Evolutionary conservation across 306 rosid species (phyloP).

Genomic region (Prosopis cineraria): DNA sequence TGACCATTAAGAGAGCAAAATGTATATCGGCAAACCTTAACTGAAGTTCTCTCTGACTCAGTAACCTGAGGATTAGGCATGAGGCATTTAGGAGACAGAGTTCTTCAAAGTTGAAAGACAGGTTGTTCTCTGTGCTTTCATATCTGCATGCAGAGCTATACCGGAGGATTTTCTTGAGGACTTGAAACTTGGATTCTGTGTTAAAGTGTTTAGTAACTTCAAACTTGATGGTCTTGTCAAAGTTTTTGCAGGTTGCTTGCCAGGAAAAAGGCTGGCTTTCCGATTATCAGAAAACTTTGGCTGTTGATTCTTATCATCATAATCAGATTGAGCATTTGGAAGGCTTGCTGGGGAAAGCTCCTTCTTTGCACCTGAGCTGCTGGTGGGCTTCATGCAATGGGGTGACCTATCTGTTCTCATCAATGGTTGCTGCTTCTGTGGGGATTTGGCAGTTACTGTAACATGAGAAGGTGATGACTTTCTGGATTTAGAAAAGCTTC

Average conservation of each 20-base stretch:
- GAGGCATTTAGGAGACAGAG: slow-evolving; percentile 56
- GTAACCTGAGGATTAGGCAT: slow-evolving; percentile 56
- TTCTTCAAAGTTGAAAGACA: slow-evolving; percentile 73
- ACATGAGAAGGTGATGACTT: slow-evolving; percentile 45
- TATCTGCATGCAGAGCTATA: slow-evolving; percentile 44
- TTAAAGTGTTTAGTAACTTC: slow-evolving; percentile 51
- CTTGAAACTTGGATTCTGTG: slow-evolving; percentile 55
- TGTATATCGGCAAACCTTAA: slow-evolving; percentile 77
- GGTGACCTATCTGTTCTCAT: slow-evolving; percentile 46
- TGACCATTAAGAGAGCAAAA: slow-evolving; percentile 89
- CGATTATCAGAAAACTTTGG: slow-evolving; percentile 35
- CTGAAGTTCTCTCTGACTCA: slow-evolving; percentile 70
- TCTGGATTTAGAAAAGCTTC: slow-evolving; percentile 46
- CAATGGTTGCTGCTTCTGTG: slow-evolving; percentile 44
- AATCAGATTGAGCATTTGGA: slow-evolving; percentile 36
- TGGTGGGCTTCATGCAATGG: slow-evolving; percentile 82
- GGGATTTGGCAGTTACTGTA: slow-evolving; percentile 33
- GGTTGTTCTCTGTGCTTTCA: slow-evolving; percentile 54
- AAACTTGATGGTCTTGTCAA: slow-evolving; percentile 47
- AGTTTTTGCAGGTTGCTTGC: slow-evolving; percentile 39
- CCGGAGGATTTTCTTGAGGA: slow-evolving; percentile 48
- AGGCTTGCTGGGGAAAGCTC: slow-evolving; percentile 47
- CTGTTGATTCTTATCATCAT: slow-evolving; percentile 44
- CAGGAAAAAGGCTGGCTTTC: slow-evolving; percentile 38
- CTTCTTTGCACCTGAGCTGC: slow-evolving; percentile 69